phyloP scores from a whole-genome alignment of 2,329 filamentous ascomycete genomes.

The Bimuria novae-zelandiae region DNA sequence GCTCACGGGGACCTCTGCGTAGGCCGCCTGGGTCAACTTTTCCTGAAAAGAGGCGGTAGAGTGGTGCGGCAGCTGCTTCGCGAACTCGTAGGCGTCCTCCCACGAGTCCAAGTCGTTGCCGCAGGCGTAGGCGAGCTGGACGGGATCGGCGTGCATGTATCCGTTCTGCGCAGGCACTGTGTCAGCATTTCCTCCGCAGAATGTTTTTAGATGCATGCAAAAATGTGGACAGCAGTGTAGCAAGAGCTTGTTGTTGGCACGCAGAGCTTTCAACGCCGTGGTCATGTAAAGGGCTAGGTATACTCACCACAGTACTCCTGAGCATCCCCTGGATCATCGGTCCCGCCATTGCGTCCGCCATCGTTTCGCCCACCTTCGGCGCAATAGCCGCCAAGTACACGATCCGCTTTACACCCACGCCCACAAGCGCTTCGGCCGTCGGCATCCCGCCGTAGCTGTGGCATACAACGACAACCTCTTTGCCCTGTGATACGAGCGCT shows the following conservation, averaged over 20 bases:
- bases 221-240: not conserved
- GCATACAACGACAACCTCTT: slow-evolving; percentile 34
- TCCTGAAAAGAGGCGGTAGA: slow-evolving; percentile 40
- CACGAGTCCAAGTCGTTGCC: slow-evolving; percentile 24
- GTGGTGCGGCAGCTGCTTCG: slow-evolving; percentile 29
- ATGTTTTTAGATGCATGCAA: not conserved
- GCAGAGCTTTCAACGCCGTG: not conserved
- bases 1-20: slow-evolving; percentile 45
- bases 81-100: slow-evolving; percentile 23
- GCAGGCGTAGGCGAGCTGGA: slow-evolving; percentile 8
- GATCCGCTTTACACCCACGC: slow-evolving; percentile 17
- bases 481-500: slow-evolving; percentile 29
- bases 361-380: slow-evolving; percentile 17
- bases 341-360: slow-evolving; percentile 10
- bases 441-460: slow-evolving; percentile 23
- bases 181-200: not conserved
- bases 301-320: slow-evolving; percentile 9
- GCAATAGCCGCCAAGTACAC: slow-evolving; percentile 21
- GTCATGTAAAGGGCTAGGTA: not conserved
- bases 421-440: slow-evolving; percentile 15
- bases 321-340: slow-evolving; percentile 1
- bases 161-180: slow-evolving; percentile 10
- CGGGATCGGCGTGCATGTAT: slow-evolving; percentile 21
- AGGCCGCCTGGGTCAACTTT: slow-evolving; percentile 43
- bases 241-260: too few species aligned